These are phyloP conservation scores for Mycena maculata DNA, from an alignment of 768 basidiomycete genomes.

Conservation along the genomic window DNA sequence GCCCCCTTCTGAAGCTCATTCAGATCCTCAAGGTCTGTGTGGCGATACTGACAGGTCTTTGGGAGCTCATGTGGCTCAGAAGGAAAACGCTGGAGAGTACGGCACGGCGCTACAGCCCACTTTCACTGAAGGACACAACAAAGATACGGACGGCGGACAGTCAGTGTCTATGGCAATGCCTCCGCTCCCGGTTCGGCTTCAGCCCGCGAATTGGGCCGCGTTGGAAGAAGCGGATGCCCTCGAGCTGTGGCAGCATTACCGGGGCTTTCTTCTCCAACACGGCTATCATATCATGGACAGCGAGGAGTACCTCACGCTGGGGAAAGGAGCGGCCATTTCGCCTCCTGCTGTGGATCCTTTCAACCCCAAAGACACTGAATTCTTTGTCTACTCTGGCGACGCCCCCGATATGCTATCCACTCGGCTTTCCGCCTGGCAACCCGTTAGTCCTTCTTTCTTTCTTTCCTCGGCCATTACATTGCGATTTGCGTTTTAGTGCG, in stretches of 20 bases:
- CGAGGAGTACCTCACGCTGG: not conserved
- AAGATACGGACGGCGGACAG: too few relatives aligned
- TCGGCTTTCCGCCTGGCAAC: not conserved
- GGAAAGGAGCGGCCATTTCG: not conserved
- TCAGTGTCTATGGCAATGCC: too few relatives aligned
- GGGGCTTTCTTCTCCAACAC: not conserved
- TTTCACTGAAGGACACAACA: too few relatives aligned
- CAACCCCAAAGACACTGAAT: not conserved
- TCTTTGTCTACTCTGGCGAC: not conserved
- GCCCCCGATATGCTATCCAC: not conserved
- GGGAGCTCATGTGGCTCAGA: too few relatives aligned
- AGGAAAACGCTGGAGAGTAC: too few relatives aligned
- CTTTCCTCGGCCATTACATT: not conserved
- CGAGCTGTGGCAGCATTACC: not conserved
- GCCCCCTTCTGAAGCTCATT: too few relatives aligned
- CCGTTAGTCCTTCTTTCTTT: not conserved
- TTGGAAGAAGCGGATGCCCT: not conserved
- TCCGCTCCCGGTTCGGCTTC: not conserved
- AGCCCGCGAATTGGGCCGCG: not conserved
- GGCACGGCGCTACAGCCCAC: too few relatives aligned
- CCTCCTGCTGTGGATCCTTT: not conserved
- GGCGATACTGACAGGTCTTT: too few relatives aligned
- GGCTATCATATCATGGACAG: slow-evolving; percentile 17
- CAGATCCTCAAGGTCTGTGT: too few relatives aligned
- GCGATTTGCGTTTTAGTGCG: not conserved